Percentiles rank a stretch among this genome's conserved stretches.
These are phyloP conservation scores for Ogataea pini DNA, from an alignment of 805 yeast genomes.

Conservation along the genomic window DNA sequence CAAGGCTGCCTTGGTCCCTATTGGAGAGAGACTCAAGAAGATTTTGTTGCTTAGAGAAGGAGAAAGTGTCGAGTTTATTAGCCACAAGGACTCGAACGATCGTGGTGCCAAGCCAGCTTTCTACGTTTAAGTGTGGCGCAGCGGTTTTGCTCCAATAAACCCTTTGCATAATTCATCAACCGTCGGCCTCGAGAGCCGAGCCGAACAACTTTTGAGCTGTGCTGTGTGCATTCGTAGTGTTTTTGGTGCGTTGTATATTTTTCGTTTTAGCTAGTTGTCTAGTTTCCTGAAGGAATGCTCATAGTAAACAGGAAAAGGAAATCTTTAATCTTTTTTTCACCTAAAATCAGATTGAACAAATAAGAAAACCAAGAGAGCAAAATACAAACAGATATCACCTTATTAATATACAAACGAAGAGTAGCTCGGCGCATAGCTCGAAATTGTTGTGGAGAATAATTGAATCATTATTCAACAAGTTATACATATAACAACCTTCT, in stretches of 20 bases:
- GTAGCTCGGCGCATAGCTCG: too few species aligned
- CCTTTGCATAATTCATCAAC: conserved; percentile 7
- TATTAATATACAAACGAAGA: neutral
- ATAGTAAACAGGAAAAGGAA: conserved; percentile 1
- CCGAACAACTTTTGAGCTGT: conserved; percentile 4
- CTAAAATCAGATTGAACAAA: neutral
- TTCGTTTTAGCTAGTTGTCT: conserved; percentile 4
- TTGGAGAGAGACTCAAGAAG: conserved; percentile 86
- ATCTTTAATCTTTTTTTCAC: neutral
- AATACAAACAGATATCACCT: neutral
- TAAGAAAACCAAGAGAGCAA: neutral
- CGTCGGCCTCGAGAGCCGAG: conserved; percentile 3
- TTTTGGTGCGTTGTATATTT: conserved; percentile 9
- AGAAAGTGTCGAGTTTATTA: conserved; percentile 77
- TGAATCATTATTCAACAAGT: too few species aligned
- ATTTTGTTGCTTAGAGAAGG: conserved; percentile 73
- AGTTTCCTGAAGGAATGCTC: conserved; percentile 9
- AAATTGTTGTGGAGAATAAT: too few species aligned
- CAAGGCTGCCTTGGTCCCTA: conserved; percentile 60
- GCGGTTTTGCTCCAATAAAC: conserved; percentile 1
- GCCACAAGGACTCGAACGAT: conserved; percentile 53
- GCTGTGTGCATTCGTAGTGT: conserved; percentile 6
- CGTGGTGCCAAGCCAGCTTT: conserved; percentile 33
- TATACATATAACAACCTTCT: too few species aligned
- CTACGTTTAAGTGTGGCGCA: conserved; percentile 13